Evolutionary conservation across 2,329 filamentous ascomycete species (phyloP), one percentile per base, ranked within the genome.

Genomic region (Davidsoniella neocaledoniae): DNA sequence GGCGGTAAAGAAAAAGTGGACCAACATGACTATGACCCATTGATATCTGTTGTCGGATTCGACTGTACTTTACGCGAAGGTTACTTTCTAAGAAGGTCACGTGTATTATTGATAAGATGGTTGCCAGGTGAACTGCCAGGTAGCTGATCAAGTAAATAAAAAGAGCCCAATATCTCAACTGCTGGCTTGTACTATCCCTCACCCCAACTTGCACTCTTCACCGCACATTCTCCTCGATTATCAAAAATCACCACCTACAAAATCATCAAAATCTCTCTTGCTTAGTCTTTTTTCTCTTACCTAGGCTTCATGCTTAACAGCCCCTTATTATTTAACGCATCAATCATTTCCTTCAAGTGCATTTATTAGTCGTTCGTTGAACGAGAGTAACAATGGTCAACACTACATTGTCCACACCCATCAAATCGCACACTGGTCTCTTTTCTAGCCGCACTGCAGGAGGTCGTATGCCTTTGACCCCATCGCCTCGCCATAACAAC

Each of bases 391-490:
- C 26, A n/a, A 51, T 43, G 64, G 96, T 96, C 90, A 86, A 90
- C 64, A 83, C 69, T 54, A 65, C 81, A 65, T 79, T 95, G 66
- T 84, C 86, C 60, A 96, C 91, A 54, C 91, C 91, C 54, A 74
- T 91, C 64, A 96, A 95, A 76, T 91, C 85, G 74, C 90, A 94
- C 67, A 80, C 83, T 68, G 86, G 87, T 53, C 76, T 95, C 60
- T 95, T 96, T 72, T 87, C 83, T 58, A 79, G 85, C 58, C 87
- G 87, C 64, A 91, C 88, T 63, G 91, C 88, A 66, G 88, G 90
- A 68, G 87, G 88, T 64, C 86, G 91, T 55, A 88, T 94, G 74
- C 88, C 91, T 58, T 71, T 98, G 62, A 95, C 90, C 3, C 90
- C 91, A 29, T 96, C 90, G 52, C 91, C 91, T 52, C 78, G 81